Percentiles rank a stretch among this genome's conserved stretches.
Evolutionary conservation across 1,139 yeast species (phyloP).

Genomic region (Candida labiduridarum): DNA sequence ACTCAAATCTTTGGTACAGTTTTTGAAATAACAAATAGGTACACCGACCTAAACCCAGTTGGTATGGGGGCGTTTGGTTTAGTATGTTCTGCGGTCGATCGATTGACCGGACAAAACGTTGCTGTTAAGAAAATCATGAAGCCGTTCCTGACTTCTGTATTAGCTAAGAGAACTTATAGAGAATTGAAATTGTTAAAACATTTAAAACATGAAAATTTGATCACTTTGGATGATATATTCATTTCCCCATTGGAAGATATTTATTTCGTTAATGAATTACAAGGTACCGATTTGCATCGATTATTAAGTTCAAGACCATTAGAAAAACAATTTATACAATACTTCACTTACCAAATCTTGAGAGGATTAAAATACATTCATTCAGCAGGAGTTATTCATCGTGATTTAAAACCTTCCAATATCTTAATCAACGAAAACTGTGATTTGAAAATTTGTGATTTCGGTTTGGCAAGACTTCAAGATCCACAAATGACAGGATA

Average conservation of each 20-base stretch:
- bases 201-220: constrained; percentile 90
- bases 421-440: constrained; percentile 93
- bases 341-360: constrained; percentile 89
- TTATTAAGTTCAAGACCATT: constrained; percentile 89
- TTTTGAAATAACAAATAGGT: constrained; percentile 89
- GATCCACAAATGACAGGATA: constrained; percentile 99
- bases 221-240: constrained; percentile 91
- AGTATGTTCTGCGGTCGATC: constrained; percentile 95
- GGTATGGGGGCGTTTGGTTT: constrained; percentile 99
- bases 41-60: constrained; percentile 91
- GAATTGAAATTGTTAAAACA: constrained; percentile 93
- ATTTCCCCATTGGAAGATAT: constrained; percentile 95
- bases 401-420: constrained; percentile 93
- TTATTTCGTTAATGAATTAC: constrained; percentile 93
- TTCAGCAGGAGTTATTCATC: constrained; percentile 95
- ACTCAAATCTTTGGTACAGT: constrained; percentile 82
- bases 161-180: constrained; percentile 95
- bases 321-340: constrained; percentile 95
- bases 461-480: constrained; percentile 94
- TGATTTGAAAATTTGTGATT: constrained; percentile 94
- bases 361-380: constrained; percentile 95
- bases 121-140: constrained; percentile 98
- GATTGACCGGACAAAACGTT: constrained; percentile 86
- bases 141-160: constrained; percentile 91
- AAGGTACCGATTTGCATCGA: constrained; percentile 95